Evolutionary conservation across 2,329 filamentous ascomycete species (phyloP).

Genomic region (Calonectria naviculata): DNA sequence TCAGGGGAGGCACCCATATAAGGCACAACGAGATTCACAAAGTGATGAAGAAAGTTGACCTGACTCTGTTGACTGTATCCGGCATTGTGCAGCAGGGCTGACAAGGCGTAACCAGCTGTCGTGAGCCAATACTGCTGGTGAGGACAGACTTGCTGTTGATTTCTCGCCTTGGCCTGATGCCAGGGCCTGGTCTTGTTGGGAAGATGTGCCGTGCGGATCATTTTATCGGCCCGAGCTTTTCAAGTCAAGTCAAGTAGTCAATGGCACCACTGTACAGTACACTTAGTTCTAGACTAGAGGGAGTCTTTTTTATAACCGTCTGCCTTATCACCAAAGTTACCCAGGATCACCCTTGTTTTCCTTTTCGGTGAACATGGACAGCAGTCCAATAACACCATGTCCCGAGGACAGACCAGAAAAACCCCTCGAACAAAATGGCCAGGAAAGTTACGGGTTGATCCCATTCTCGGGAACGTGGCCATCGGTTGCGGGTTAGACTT

Average conservation of each 20-base stretch:
- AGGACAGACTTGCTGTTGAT: not conserved
- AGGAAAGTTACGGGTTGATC: not conserved
- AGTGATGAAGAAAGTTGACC: not conserved
- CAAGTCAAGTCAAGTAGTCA: not conserved
- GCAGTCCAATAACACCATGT: not conserved
- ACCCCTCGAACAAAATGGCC: not conserved
- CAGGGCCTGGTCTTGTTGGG: not conserved
- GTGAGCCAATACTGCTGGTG: not conserved
- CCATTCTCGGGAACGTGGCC: not conserved
- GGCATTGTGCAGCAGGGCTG: not conserved
- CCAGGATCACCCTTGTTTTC: not conserved
- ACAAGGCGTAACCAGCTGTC: not conserved
- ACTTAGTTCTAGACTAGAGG: not conserved
- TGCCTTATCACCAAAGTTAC: not conserved
- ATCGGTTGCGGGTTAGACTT: not conserved
- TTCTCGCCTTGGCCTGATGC: not conserved
- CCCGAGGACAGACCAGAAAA: not conserved
- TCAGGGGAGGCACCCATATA: not conserved
- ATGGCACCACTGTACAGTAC: not conserved
- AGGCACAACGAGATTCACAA: not conserved
- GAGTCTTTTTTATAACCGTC: not conserved
- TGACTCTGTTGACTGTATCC: not conserved
- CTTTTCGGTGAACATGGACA: not conserved
- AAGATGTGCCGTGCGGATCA: not conserved
- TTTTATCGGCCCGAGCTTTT: not conserved